These are phyloP conservation scores for Cornus kousa DNA, from an alignment of 148 eudicot species.

Conservation along the genomic window DNA sequence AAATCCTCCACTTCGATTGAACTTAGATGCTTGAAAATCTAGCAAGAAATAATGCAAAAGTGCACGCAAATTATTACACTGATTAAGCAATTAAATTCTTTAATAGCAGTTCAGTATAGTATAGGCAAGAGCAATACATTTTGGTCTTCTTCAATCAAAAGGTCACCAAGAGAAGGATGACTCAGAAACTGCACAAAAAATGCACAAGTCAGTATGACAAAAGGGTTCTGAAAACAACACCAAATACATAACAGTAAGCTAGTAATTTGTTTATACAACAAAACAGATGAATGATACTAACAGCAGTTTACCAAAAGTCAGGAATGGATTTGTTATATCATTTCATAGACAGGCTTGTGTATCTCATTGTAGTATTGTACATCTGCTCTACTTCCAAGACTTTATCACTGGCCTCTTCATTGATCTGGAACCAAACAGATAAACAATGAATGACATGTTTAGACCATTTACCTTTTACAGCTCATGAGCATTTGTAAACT, in stretches of 20 bases:
- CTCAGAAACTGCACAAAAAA: constrained; percentile 61
- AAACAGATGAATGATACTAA: constrained; percentile 31
- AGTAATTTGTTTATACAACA: neutral
- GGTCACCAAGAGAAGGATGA: constrained; percentile 87
- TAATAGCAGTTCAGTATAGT: too few relatives aligned
- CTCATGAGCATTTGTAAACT: neutral
- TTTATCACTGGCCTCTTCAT: constrained; percentile 88
- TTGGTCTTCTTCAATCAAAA: constrained; percentile 79
- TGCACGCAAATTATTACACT: neutral
- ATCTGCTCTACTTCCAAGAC: constrained; percentile 89
- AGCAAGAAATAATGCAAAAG: constrained; percentile 8
- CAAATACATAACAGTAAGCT: neutral
- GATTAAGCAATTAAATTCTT: neutral
- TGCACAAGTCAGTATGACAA: constrained; percentile 9
- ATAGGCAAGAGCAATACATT: constrained; percentile 37
- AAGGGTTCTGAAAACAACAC: neutral
- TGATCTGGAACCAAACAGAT: constrained; percentile 46
- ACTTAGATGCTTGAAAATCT: constrained; percentile 84
- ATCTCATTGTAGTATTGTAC: constrained; percentile 49
- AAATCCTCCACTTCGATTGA: constrained; percentile 91
- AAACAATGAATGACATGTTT: too few relatives aligned
- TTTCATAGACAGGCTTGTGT: constrained; percentile 83
- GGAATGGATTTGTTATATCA: constrained; percentile 76
- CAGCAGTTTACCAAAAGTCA: constrained; percentile 94
- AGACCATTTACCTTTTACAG: neutral